Base-by-base conservation (phyloP, 2,329 filamentous ascomycete species). In the Neofusicoccum umdonicola region DNA sequence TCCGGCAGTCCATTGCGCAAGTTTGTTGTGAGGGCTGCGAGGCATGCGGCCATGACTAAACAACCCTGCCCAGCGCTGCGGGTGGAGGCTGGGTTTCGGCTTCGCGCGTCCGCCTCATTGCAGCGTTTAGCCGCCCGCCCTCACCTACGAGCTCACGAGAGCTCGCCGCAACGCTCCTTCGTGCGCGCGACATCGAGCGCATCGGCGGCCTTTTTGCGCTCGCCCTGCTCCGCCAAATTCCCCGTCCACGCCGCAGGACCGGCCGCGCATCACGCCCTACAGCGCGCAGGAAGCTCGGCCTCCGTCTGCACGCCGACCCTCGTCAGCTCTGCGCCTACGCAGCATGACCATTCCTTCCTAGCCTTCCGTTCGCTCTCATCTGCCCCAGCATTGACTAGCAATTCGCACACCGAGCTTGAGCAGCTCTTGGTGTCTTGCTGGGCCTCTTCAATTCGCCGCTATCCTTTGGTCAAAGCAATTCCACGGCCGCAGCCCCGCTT, bases 41-140 rank as follows among this genome's bases (percentile, higher is more conserved):
- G 15, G 3, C 2, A 4, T 19, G 50, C 54, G 54, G 54, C 41
- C 27, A 47, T 22, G 56, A 60, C 56, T 60, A 44, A 57, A 31
- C 4, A 11, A 31, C 27, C 42, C 31, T 60, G 9, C 56, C 42
- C 15, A 45, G 17, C 39, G 37, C 54, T 45, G 9, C 37, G 19
- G 22, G 11, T 15, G 39, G 22, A n/a, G 22, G 8, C 27, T 35
- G 15, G 12, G 37, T 6, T n/a, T 31, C 22, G 56, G 27, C 42
- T 4, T 35, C 56, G 56, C n/a, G 56, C 27, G n/a, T 57, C 52
- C 52, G 52, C 52, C 39, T 44, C 52, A 44, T 47, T 42, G 42
- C 44, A 39, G 56, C 56, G n/a, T 48, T 60, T 27, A n/a, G 12
- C 42, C 37, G 11, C 34, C 39, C 39, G 54, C 22, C n/a, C 39